phyloP scores from a whole-genome alignment of 1,139 yeast genomes.

The Kazachstania sp. region DNA sequence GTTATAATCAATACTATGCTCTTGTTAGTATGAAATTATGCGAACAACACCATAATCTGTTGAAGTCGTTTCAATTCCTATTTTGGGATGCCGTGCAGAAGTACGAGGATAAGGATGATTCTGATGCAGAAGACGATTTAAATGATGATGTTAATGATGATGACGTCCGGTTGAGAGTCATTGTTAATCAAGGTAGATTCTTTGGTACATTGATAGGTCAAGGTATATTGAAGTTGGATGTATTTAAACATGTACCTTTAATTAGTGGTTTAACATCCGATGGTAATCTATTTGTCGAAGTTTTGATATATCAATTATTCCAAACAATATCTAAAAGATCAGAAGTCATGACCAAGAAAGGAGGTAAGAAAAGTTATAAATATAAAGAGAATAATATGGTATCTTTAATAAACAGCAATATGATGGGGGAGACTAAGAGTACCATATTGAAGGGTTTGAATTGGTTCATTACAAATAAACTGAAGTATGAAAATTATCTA shows the following conservation, averaged over 20 bases:
- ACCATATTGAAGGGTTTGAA: conserved; percentile 61
- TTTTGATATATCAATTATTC: conserved; percentile 59
- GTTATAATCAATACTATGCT: conserved; percentile 87
- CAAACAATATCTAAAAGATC: conserved; percentile 60
- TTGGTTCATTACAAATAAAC: conserved; percentile 52
- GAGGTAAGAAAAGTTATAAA: conserved; percentile 32
- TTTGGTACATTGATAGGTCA: conserved; percentile 69
- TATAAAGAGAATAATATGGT: conserved; percentile 50
- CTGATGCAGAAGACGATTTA: conserved; percentile 35
- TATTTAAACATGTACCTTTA: conserved; percentile 66
- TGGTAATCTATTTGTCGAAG: conserved; percentile 60
- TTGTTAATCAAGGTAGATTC: conserved; percentile 69
- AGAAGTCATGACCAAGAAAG: conserved; percentile 43
- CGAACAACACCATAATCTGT: conserved; percentile 50
- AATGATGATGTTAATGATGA: conserved; percentile 33
- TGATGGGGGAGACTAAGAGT: conserved; percentile 44
- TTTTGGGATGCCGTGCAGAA: conserved; percentile 85
- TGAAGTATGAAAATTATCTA: conserved; percentile 44
- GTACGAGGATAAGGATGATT: conserved; percentile 47
- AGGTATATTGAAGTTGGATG: conserved; percentile 62
- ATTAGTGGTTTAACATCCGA: conserved; percentile 65
- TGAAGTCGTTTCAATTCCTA: conserved; percentile 80
- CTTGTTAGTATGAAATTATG: conserved; percentile 70
- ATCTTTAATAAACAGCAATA: conserved; percentile 50
- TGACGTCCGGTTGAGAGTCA: conserved; percentile 46